Evolutionary conservation across 306 rosid species (phyloP), one percentile per base, ranked within the genome.

Genomic region (Castanopsis chinensis): DNA sequence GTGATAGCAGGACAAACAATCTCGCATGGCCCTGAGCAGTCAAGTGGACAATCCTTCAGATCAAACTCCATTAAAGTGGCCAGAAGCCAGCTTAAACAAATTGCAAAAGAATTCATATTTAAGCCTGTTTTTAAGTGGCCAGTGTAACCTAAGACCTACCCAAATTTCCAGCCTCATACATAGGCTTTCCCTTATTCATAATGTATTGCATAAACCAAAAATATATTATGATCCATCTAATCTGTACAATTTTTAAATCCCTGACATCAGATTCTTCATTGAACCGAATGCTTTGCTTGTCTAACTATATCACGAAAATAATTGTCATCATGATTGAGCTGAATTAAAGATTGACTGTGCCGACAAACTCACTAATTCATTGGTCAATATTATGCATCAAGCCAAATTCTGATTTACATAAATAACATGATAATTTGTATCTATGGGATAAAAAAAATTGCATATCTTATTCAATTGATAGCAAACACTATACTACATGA

Each of bases 21-120:
- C 75, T 86, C 88, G 58, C 98, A 92, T 27, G 98, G 98, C 81
- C 87, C 77, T 71, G 91, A 82, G 78, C 97, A 94, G 85, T 94
- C 92, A 30, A 73, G 70, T 68, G 98, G 97, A 82, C 98, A 92
- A 58, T 94, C 88, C 84, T 89, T 93, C 45, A 92, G 97, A 82
- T 92, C 98, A 91, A 94, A 89, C 80, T 89, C 98, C 91, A 93
- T 73, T 76, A 54, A 55, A 63, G 81, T 72, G 57, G 33, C 71
- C 60, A 51, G 57, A 21, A 25, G 58, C 25, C 59, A 72, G 58
- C 75, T 30, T 53, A 69, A 33, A 77, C 67, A 55, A 25, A 60
- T 73, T 73, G 43, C 41, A 41, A 53, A 8, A 0, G 45, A 75
- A 54, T 9, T 43, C 56, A 68, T 58, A 69, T 56, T 78, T 65